Base-by-base conservation (phyloP, 1,284 basidiomycete species). In the Chondrostereum purpureum region DNA sequence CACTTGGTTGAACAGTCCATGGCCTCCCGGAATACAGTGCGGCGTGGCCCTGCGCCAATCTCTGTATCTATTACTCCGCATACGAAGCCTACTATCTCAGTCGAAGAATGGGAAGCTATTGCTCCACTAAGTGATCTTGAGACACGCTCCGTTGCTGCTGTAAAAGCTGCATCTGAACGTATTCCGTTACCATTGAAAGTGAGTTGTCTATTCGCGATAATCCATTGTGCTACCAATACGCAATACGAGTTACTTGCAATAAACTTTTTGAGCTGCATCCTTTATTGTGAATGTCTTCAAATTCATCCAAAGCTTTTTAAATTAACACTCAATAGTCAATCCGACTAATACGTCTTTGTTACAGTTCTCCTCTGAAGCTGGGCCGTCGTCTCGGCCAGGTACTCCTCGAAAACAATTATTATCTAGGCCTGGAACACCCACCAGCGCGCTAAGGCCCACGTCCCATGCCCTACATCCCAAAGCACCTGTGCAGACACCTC, bases 41-140 rank as follows among this genome's bases (percentile, higher is more conserved):
- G 39, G 5, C 39, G 39, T 5, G 39, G 39, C 11, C 19, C 39
- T 4, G 5, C 39, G 13, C 3, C 39, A 23, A 21, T 14, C 8
- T n/a, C 3, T 17, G n/a, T n/a, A n/a, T n/a, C n/a, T n/a, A 42
- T 52, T 11, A 42, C 50, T 12, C 47, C 55, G 1, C 52, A 45
- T 36, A 34, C 52, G 5, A 53, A 44, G 35, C 50, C 53, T 8
- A 44, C 43, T 1, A 58, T 86, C 27, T 78, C 68, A 36, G 72
- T 93, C 4, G 91, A 94, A 59, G 88, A 94, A 66, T 96, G 92
- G 92, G 92, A 95, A 57, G 63, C 77, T 0, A 84, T 78, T 54
- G 78, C 90, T 1, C 88, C 88, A 0, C 63, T 95, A 34, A 73
- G 69, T 35, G 88, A 92, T 39, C 57, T 77, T 10, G 83, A 88